These are phyloP conservation scores for Penicillium egyptiacum DNA, from an alignment of 495 filamentous ascomycete genomes.

Conservation along the genomic window DNA sequence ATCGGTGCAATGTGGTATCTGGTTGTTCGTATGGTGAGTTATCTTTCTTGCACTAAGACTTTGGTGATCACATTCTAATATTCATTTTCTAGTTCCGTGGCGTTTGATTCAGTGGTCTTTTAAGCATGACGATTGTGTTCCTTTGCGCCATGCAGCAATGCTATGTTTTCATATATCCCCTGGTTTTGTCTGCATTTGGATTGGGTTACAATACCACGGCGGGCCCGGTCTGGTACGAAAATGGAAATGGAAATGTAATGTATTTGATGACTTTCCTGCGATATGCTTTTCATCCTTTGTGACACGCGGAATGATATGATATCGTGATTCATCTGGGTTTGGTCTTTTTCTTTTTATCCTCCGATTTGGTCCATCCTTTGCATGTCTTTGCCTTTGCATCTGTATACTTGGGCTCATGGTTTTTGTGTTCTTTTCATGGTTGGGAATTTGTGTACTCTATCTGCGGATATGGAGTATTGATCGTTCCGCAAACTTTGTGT, in stretches of 20 bases:
- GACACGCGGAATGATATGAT: slow-evolving; percentile 10
- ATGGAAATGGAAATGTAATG: slow-evolving; percentile 18
- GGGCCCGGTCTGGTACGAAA: slow-evolving; percentile 33
- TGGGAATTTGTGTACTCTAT: slow-evolving; percentile 13
- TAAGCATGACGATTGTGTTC: slow-evolving; percentile 18
- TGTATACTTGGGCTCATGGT: background rate
- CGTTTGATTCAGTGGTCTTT: slow-evolving; percentile 36
- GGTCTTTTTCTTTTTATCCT: background rate
- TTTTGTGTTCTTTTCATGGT: background rate
- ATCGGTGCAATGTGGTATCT: slow-evolving; percentile 93
- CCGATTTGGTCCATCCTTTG: background rate
- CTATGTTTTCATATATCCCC: slow-evolving; percentile 27
- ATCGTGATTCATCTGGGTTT: slow-evolving; percentile 7
- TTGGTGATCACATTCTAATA: slow-evolving; percentile 19
- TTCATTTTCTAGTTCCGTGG: slow-evolving; percentile 45
- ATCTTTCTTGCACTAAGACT: background rate
- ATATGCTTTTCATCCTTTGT: slow-evolving; percentile 10
- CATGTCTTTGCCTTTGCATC: background rate
- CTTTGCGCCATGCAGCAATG: slow-evolving; percentile 22
- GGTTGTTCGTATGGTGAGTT: slow-evolving; percentile 73
- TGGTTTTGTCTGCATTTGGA: slow-evolving; percentile 14
- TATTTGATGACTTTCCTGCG: slow-evolving; percentile 23
- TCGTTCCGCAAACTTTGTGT: background rate
- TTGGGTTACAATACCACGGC: slow-evolving; percentile 29
- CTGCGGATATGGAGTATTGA: slow-evolving; percentile 22